Base-by-base conservation (phyloP, 805 yeast genomes). In the Clavispora vitiphila region DNA sequence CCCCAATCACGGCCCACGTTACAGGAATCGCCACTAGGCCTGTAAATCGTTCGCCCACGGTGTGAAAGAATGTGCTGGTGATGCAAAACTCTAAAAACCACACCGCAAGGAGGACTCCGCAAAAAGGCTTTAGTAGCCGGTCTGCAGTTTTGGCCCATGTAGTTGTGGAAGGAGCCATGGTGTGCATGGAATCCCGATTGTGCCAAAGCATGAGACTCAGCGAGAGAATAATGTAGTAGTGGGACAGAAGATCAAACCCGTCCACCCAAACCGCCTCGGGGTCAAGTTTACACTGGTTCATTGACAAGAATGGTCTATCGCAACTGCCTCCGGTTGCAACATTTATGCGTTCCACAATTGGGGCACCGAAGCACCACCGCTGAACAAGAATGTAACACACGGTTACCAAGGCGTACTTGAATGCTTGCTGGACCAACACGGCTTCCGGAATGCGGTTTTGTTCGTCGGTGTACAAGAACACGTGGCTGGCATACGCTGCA, bases 351-450 rank as follows among this genome's bases (percentile, higher is more conserved):
- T 63, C 68, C 35, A 62, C 59, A 4, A 67, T 37, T 47, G 56
- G 60, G 1, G 60, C 56, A 2, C 72, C 72, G 38, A 65, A 62
- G 37, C 54, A 62, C 71, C 72, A 66, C 19, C 27, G 45, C 48
- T 20, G 46, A 34, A 15, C 35, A 5, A 16, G 55, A 35, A 29
- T 46, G 41, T 7, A 49, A 30, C n/a, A 39, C 27, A 37, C 19
- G 6, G 32, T 15, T 6, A 16, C n/a, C 12, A 15, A 16, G 9
- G 12, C 20, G 9, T 42, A 57, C 27, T 39, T 47, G 24, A 43
- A 27, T 1, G 40, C 10, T 23, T 38, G 42, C 19, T 37, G 32
- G 10, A 31, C 16, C 22, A 43, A 30, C 14, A 35, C 36, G 11
- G 51, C 43, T 8, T 43, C 14, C 11, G 29, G 34, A 15, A 34